Percentiles rank a stretch among this genome's conserved stretches.
Conservation (phyloP, 345 rosid genomes). For the Populus simonii region DNA sequence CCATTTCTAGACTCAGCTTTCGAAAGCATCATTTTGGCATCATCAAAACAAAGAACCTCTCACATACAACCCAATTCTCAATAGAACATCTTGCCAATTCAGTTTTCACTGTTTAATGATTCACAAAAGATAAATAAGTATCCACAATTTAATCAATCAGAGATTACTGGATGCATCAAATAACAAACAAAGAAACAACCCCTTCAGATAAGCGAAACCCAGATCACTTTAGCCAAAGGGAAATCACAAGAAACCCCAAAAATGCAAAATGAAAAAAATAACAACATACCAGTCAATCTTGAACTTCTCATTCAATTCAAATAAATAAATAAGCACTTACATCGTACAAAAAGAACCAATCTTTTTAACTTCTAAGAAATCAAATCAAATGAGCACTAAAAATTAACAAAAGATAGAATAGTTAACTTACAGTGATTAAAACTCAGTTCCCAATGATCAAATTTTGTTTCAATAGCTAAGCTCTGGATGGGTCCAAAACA, state of each 20-base stretch:
- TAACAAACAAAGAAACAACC: neutral
- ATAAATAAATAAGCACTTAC: neutral
- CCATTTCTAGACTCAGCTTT: conserved; percentile 27
- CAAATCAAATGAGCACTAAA: neutral
- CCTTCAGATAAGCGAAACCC: neutral
- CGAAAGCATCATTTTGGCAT: conserved; percentile 43
- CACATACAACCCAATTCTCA: conserved; percentile 15
- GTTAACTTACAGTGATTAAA: neutral
- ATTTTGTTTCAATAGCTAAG: neutral
- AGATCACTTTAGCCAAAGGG: neutral
- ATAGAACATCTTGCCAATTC: conserved; percentile 5
- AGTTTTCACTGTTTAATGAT: conserved; percentile 1
- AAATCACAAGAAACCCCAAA: neutral
- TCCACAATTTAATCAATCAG: neutral
- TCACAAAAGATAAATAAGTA: conserved; percentile 4
- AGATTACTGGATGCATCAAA: conserved; percentile 8
- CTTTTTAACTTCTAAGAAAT: neutral
- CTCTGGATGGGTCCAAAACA: neutral
- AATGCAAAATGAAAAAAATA: neutral
- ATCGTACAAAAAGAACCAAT: neutral
- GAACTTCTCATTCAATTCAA: neutral
- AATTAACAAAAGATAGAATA: neutral
- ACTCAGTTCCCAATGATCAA: neutral
- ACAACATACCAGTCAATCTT: neutral
- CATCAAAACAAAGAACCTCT: neutral